Evolutionary conservation across 805 yeast genomes (phyloP), one percentile per base, ranked within the genome.

Genomic region (Novakomyces olei): DNA sequence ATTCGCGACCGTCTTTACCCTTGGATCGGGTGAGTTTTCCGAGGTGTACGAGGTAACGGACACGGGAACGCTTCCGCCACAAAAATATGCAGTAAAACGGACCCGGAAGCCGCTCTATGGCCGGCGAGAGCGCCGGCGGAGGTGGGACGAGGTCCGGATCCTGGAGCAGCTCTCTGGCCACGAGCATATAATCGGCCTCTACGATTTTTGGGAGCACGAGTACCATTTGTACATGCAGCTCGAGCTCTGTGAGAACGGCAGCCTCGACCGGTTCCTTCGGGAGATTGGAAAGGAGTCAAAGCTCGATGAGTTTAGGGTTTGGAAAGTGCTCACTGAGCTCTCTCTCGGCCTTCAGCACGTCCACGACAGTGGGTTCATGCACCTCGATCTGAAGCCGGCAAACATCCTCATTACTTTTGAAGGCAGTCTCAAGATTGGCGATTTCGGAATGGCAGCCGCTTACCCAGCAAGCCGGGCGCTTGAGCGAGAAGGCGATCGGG

Each of bases 401-500:
- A 88, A 88, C 51, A 70, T 88, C 3, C 74, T 88, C 45, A 72
- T 88, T 33, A 80, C 95, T 1, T 88, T 88, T 54, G 96, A 88
- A 49, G 98, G 98, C 19, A 67, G 71, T 19, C 63, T 88, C 44
- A 88, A 85, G 56, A 75, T 88, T 46, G 98, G 94, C 14, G 98
- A 88, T 54, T 88, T 88, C 58, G 98, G 98, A 5, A 69, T 88
- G 61, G 92, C 95, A 4, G 67, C 92, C 2, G 69, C 67, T 41
- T 57, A 70, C 34, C 96, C 96, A 0, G 69, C 46, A 5, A 44
- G 54, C 9, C 37, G 40, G 6, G 61, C 60, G 19, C 72, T 79
- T 44, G 98, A 88, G 53, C 67, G 92, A 42, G 98, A 88, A 54
- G 98, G 98, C 18, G 98, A 88, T 53, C 62, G 96, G 34, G 93